These are phyloP conservation scores for Ciborinia camelliae DNA, from an alignment of 2,329 filamentous ascomycete species.

Conservation along the genomic window DNA sequence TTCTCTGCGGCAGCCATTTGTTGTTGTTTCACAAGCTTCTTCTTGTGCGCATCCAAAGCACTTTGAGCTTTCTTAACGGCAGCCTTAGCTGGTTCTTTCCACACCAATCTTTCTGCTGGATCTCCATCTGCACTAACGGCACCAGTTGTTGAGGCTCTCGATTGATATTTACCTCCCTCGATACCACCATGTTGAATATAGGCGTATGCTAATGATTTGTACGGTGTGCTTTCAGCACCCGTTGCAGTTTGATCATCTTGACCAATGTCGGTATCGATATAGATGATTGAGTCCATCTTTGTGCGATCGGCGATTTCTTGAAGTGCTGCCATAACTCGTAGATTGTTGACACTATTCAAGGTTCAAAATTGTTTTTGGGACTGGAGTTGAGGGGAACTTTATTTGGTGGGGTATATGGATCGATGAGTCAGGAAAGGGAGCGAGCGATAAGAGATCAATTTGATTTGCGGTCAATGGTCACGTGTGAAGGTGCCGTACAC, in stretches of 20 bases:
- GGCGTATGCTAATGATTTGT: slow-evolving; percentile 76
- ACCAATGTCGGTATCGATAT: slow-evolving; percentile 79
- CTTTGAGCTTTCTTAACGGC: slow-evolving; percentile 81
- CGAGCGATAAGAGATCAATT: slow-evolving; percentile 1
- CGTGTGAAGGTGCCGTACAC: too few species aligned
- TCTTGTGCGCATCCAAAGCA: slow-evolving; percentile 72
- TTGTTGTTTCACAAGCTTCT: slow-evolving; percentile 77
- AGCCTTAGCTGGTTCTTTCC: slow-evolving; percentile 80
- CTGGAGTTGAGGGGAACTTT: slow-evolving; percentile 6
- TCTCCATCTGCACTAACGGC: slow-evolving; percentile 61
- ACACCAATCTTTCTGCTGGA: slow-evolving; percentile 60
- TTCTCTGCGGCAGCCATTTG: slow-evolving; percentile 69
- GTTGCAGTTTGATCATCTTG: slow-evolving; percentile 63
- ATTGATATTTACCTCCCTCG: slow-evolving; percentile 59
- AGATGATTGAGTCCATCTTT: slow-evolving; percentile 56
- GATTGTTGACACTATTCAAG: not conserved
- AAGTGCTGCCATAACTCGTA: slow-evolving; percentile 34
- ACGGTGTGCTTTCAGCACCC: slow-evolving; percentile 71
- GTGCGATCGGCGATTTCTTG: slow-evolving; percentile 51
- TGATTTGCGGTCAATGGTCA: too few species aligned
- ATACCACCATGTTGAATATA: slow-evolving; percentile 63
- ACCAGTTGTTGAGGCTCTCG: slow-evolving; percentile 63
- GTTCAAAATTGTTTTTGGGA: slow-evolving; percentile 7
- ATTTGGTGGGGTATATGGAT: slow-evolving; percentile 13
- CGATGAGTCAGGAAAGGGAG: slow-evolving; percentile 10